Conservation (phyloP, 495 filamentous ascomycete species). For the Tuber indicum region DNA sequence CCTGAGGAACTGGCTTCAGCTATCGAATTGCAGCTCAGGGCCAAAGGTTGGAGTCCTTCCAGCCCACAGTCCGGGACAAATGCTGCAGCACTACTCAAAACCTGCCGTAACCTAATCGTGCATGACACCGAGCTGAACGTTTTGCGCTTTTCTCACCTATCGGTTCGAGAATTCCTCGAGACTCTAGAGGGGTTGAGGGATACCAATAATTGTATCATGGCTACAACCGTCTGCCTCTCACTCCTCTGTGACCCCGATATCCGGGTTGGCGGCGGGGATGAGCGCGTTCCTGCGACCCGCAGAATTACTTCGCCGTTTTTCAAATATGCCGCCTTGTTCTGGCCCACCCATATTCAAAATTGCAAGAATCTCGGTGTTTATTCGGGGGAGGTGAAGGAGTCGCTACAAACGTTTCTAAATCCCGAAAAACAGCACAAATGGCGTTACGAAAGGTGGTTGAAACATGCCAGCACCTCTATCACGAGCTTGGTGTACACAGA, state of each 20-base stretch:
- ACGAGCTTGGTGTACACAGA: neutral
- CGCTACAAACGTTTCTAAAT: conserved; percentile 3
- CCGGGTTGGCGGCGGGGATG: neutral
- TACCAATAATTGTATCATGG: conserved; percentile 11
- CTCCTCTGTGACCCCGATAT: neutral
- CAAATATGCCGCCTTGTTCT: conserved; percentile 4
- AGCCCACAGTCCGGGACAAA: neutral
- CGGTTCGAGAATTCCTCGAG: conserved; percentile 16
- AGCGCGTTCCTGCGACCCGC: neutral
- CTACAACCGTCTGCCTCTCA: conserved; percentile 13
- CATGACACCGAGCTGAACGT: neutral
- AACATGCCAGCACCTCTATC: neutral
- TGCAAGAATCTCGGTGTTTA: neutral
- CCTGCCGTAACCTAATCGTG: conserved; percentile 13
- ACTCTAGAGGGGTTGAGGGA: neutral
- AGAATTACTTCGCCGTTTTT: neutral
- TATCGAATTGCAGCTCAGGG: neutral
- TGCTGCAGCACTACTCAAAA: conserved; percentile 3
- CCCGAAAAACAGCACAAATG: conserved; percentile 1
- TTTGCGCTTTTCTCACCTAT: conserved; percentile 17
- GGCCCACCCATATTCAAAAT: conserved; percentile 4
- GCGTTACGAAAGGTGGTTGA: neutral
- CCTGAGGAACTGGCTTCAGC: neutral
- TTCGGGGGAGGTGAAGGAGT: neutral
- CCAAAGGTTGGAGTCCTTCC: neutral